Evolutionary conservation across 106 monocot genomes (phyloP).

Genomic region (Allium sativum): DNA sequence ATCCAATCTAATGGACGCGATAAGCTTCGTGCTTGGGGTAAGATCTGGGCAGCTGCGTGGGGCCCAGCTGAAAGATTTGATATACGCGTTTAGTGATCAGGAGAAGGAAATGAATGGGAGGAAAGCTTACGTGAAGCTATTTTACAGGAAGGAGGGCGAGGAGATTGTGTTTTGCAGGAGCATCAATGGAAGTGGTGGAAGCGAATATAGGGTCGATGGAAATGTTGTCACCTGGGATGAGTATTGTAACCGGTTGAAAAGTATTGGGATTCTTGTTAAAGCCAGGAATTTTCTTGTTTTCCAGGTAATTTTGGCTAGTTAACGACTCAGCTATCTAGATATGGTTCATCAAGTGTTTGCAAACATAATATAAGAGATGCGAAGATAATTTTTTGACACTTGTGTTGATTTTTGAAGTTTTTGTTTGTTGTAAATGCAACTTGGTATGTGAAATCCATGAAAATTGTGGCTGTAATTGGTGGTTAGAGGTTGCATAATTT

Average conservation of each 20-base stretch:
- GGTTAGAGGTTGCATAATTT: no score
- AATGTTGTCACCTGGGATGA: constrained; percentile 74
- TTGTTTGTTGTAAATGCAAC: no score
- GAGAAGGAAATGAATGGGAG: constrained; percentile 79
- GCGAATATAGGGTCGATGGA: constrained; percentile 80
- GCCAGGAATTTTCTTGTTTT: constrained; percentile 97
- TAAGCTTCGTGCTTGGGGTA: constrained; percentile 97
- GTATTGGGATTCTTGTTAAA: constrained; percentile 94
- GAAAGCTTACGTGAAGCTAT: constrained; percentile 75
- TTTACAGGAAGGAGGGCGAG: constrained; percentile 40
- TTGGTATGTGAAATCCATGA: no score
- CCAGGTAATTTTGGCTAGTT: constrained; percentile 33
- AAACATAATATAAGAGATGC: no score
- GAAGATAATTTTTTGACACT: no score
- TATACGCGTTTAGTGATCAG: constrained; percentile 68
- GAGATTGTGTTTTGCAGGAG: constrained; percentile 77
- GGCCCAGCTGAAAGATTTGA: constrained; percentile 86
- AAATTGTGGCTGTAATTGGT: no score
- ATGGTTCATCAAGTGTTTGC: no score
- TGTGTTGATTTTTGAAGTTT: no score
- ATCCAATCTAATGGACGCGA: constrained; percentile 99
- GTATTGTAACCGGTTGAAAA: constrained; percentile 68
- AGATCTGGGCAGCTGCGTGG: constrained; percentile 87
- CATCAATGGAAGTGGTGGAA: constrained; percentile 69
- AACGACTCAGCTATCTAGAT: no score